These are phyloP conservation scores for Heterobasidion annosum DNA, from an alignment of 1,284 basidiomycete genomes.

Conservation along the genomic window DNA sequence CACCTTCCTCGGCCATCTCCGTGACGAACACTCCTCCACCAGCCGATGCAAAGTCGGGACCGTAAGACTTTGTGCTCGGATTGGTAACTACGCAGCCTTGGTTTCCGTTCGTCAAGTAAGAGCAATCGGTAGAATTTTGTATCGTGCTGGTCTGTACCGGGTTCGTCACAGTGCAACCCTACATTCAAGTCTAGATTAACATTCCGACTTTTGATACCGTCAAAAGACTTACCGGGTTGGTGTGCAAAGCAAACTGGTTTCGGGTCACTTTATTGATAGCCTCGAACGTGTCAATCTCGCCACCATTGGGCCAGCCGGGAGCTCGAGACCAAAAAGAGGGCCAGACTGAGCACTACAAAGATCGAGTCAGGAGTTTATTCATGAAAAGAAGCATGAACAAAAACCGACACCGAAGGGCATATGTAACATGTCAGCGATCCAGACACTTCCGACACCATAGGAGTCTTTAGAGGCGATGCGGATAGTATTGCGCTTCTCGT, in stretches of 20 bases:
- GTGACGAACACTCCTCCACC: conserved; percentile 70
- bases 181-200: conserved; percentile 8
- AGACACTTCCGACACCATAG: conserved; percentile 58
- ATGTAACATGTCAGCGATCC: conserved; percentile 59
- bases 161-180: conserved; percentile 44
- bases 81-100: conserved; percentile 55
- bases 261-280: conserved; percentile 7
- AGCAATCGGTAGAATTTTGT: conserved; percentile 55
- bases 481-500: conserved; percentile 63
- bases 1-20: conserved; percentile 54
- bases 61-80: conserved; percentile 47
- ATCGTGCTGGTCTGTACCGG: conserved; percentile 42
- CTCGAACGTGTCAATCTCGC: conserved; percentile 22
- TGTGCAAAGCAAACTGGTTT: conserved; percentile 61
- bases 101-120: conserved; percentile 41
- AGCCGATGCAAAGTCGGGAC: conserved; percentile 49
- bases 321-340: conserved; percentile 64
- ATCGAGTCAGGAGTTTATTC: neutral
- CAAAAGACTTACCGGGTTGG: conserved; percentile 26
- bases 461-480: conserved; percentile 51
- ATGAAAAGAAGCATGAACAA: neutral
- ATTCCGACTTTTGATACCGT: neutral
- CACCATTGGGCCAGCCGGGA: conserved; percentile 53
- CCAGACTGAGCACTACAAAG: conserved; percentile 60
- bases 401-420: conserved; percentile 49